A percentile compares a stretch with the other conserved stretches of the same genome.
Conservation (phyloP, 257 asterid genomes). For the Solanum pennellii region DNA sequence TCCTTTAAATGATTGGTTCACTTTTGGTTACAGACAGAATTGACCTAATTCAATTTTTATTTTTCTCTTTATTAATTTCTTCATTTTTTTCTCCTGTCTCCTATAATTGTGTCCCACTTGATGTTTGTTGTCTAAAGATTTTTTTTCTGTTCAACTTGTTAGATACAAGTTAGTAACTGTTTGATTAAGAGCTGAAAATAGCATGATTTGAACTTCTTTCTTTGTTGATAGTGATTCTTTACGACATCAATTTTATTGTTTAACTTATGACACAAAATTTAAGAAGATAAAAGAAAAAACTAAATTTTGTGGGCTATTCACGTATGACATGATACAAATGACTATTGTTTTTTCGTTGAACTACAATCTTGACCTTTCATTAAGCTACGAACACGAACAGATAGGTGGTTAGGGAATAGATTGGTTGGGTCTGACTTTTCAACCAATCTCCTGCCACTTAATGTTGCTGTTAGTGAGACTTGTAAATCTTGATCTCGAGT, state of each 20-base stretch:
- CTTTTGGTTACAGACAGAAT: neutral
- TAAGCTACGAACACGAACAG: no score
- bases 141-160: neutral
- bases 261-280: neutral
- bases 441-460: no score
- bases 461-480: no score
- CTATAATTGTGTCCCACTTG: neutral
- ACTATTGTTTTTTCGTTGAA: no score
- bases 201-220: neutral
- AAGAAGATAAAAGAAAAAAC: no score
- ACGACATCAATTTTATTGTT: neutral
- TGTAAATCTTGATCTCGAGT: no score
- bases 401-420: no score
- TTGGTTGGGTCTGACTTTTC: no score
- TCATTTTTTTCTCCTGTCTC: neutral
- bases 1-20: neutral
- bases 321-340: no score
- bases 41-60: neutral
- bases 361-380: no score
- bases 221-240: neutral
- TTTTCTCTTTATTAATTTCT: neutral
- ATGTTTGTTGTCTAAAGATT: neutral
- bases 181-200: neutral
- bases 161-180: neutral
- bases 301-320: no score